phyloP scores from a whole-genome alignment of 495 filamentous ascomycete genomes.

The Neurospora discreta region DNA sequence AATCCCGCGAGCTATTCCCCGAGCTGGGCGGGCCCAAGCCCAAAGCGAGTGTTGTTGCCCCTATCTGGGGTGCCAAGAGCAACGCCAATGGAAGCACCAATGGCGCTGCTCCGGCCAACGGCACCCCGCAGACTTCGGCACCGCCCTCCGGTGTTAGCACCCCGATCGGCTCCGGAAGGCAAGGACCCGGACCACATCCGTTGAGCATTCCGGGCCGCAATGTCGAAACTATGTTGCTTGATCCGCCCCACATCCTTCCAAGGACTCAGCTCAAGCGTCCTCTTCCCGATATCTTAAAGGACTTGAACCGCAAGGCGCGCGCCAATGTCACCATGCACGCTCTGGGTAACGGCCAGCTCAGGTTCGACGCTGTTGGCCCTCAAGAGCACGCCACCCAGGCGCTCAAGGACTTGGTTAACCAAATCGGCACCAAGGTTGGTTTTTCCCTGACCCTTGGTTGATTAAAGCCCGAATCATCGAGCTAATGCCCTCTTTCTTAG shows the following conservation, averaged over 20 bases:
- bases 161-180: conserved; percentile 35
- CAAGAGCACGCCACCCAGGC: conserved; percentile 68
- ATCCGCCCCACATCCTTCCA: conserved; percentile 59
- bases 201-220: conserved; percentile 69
- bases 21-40: conserved; percentile 62
- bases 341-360: conserved; percentile 52
- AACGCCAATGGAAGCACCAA: conserved; percentile 48
- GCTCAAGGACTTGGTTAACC: conserved; percentile 71
- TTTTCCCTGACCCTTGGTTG: not conserved
- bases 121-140: conserved; percentile 43
- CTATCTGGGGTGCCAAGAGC: conserved; percentile 44
- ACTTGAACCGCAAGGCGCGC: conserved; percentile 80
- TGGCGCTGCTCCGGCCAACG: conserved; percentile 41
- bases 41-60: conserved; percentile 46
- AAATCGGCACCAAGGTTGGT: conserved; percentile 73
- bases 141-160: conserved; percentile 46
- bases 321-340: conserved; percentile 67
- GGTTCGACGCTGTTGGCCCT: conserved; percentile 73
- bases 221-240: conserved; percentile 60
- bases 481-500: conserved; percentile 26
- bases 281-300: conserved; percentile 67
- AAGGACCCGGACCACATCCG: conserved; percentile 44
- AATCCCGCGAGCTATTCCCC: conserved; percentile 85
- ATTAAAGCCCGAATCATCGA: not conserved
- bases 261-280: conserved; percentile 71